Evolutionary conservation across 164 flowering plant species (phyloP), one percentile per base, ranked within the genome.

Genomic region (Kingdonia uniflora): DNA sequence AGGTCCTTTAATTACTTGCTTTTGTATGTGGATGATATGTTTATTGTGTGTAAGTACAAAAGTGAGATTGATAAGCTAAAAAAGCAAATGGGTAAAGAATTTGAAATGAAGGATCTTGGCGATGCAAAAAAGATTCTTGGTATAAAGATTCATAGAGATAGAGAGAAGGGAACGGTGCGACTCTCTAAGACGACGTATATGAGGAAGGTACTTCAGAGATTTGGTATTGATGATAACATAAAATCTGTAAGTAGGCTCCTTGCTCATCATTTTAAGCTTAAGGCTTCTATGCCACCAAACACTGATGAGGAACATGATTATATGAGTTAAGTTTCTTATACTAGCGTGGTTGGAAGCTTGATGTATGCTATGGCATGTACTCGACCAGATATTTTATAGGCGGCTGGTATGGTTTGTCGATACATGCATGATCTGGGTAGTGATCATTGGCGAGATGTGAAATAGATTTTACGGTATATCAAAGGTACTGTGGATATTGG

Each of bases 351-450:
- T 16, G 23, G 49, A 19, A 45, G 49, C 14, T 45, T 45, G 22
- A 45, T 45, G 49, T 19, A 45, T 45, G 49, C 14, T 11, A 45
- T 45, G 49, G 49, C 16, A 13, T 45, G 23, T 45, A 45, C 23
- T 5, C 19, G 49, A 12, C 49, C 49, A 5, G 25, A 45, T 21
- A 45, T 45, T 45, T 45, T 19, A 45, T 1, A 45, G 49, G 23
- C 49, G 11, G 10, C 4, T 21, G 20, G 49, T 19, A 45, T 45
- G 49, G 49, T 45, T 17, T 8, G 23, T 19, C 22, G 23, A 5
- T 45, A 45, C 24, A 45, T 45, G 49, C 23, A 45, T 45, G 24
- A 19, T 45, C 49, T 6, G 1, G 49, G 11, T 4, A 45, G 16
- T 8, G 49, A 13, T 5, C 49, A 45, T 21, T 45, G 24, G 49